Evolutionary conservation across 2,329 filamentous ascomycete species (phyloP).

Genomic region (Microdochium paspali): DNA sequence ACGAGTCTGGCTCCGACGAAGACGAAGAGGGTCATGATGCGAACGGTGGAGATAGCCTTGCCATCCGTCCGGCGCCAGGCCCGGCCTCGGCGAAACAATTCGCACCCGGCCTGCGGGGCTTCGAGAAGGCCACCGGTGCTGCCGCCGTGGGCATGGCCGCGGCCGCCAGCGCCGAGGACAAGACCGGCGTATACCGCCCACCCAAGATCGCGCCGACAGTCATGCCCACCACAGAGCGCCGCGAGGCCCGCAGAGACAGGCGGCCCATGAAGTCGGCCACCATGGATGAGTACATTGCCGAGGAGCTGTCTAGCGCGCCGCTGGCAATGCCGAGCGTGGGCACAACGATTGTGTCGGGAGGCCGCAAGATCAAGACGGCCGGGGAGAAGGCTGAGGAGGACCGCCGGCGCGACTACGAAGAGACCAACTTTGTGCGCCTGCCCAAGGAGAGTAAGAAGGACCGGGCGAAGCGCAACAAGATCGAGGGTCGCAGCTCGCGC

Average conservation of each 20-base stretch:
- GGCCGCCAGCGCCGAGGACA: constrained; percentile 24
- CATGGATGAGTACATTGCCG: constrained; percentile 83
- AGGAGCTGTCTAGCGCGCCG: constrained; percentile 75
- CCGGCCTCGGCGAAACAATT: constrained; percentile 19
- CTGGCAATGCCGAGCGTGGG: constrained; percentile 84
- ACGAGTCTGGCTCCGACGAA: constrained; percentile 25
- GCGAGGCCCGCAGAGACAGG: constrained; percentile 47
- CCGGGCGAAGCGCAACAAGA: constrained; percentile 50
- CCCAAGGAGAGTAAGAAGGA: constrained; percentile 87
- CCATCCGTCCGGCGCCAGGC: constrained; percentile 2
- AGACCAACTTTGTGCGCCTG: constrained; percentile 81
- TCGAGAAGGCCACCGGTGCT: constrained; percentile 20
- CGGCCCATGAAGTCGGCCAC: constrained; percentile 67
- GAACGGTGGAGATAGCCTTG: constrained; percentile 11
- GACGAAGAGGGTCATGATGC: constrained; percentile 18
- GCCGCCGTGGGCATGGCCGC: constrained; percentile 19
- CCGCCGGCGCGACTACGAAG: constrained; percentile 80
- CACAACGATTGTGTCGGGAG: constrained; percentile 73
- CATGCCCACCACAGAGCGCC: constrained; percentile 62
- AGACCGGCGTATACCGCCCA: constrained; percentile 74
- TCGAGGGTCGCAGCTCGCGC: constrained; percentile 38
- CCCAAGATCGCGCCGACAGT: constrained; percentile 80
- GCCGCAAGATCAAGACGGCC: constrained; percentile 69
- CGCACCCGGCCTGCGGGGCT: constrained; percentile 25
- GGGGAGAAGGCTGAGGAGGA: constrained; percentile 68